Evolutionary conservation across 75 land plant species (phyloP).

Genomic region (Ceratopteris richardii): DNA sequence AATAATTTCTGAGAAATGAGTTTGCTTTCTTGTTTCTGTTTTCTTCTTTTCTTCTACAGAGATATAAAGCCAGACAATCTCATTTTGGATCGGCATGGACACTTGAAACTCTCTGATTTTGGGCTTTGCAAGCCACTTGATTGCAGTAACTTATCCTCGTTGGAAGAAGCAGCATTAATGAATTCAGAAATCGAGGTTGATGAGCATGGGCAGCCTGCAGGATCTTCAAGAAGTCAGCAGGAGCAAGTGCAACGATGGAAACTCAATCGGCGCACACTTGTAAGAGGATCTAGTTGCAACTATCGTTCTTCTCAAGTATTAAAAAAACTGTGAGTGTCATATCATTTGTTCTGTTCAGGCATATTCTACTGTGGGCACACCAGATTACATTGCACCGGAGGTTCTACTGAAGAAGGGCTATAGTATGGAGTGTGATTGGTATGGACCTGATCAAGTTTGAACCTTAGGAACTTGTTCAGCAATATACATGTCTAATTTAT

Average conservation of each 20-base stretch:
- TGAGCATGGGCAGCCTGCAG: constrained; percentile 35
- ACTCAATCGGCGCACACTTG: constrained; percentile 67
- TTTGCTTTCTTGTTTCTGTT: no score
- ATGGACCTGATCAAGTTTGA: background rate
- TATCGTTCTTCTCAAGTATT: no score
- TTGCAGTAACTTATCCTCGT: constrained; percentile 44
- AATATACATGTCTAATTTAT: no score
- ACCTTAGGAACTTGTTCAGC: background rate
- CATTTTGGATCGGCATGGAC: constrained; percentile 68
- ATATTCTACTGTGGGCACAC: constrained; percentile 84
- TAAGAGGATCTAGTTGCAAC: no score
- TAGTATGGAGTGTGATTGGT: constrained; percentile 93
- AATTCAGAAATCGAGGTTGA: constrained; percentile 70
- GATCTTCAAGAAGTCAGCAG: constrained; percentile 52
- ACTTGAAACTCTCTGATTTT: constrained; percentile 89
- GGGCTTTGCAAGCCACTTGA: constrained; percentile 91
- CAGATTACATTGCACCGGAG: constrained; percentile 94
- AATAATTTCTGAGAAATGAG: no score
- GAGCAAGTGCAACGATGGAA: constrained; percentile 92
- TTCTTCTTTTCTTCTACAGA: constrained; percentile 26
- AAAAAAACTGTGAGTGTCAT: no score
- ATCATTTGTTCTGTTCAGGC: constrained; percentile 53
- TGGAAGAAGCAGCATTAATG: constrained; percentile 58
- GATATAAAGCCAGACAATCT: constrained; percentile 92
- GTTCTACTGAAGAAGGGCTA: constrained; percentile 86